Conservation (phyloP, 257 asterid genomes). For the Primulina eburnea region DNA sequence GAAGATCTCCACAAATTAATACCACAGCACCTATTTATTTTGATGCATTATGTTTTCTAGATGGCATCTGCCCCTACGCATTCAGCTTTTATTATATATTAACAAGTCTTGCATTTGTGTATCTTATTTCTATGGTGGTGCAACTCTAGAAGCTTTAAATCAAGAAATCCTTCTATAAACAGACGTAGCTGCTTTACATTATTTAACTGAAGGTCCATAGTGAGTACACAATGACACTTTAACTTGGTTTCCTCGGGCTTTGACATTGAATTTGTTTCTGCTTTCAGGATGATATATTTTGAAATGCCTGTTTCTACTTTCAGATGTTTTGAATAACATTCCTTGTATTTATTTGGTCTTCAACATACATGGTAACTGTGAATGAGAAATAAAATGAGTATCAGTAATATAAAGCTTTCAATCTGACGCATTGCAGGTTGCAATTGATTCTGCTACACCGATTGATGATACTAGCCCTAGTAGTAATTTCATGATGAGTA, state of each 20-base stretch:
- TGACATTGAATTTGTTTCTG: neutral
- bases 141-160: too few species aligned
- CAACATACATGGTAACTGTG: neutral
- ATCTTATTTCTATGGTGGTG: neutral
- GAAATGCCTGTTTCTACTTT: neutral
- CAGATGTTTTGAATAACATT: neutral
- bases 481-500: conserved; percentile 53
- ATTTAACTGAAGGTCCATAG: neutral
- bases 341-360: too few species aligned
- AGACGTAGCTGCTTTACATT: neutral
- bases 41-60: neutral
- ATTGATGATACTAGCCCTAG: conserved; percentile 92
- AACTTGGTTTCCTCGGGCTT: neutral
- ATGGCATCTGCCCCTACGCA: neutral
- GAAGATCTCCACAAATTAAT: neutral
- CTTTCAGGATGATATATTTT: neutral
- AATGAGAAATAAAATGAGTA: neutral
- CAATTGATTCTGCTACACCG: conserved; percentile 98
- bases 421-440: conserved; percentile 54
- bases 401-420: conserved; percentile 1
- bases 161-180: neutral
- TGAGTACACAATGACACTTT: neutral
- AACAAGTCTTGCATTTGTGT: neutral
- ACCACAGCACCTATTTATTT: neutral
- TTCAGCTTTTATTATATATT: neutral